Conservation (phyloP, 176 grass and related monocot species). For the Eleusine indica region DNA sequence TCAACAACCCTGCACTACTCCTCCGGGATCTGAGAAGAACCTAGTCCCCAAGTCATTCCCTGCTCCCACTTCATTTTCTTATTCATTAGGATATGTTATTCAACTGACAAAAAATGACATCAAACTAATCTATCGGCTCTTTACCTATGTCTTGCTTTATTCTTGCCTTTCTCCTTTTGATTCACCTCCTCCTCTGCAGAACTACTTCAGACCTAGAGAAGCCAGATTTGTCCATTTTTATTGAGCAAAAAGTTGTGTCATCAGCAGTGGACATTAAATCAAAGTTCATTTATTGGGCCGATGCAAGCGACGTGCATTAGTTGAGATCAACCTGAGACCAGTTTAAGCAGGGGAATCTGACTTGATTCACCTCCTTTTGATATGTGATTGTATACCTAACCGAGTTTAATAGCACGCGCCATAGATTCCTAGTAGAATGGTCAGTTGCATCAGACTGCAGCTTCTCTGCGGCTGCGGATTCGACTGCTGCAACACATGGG, state of each 20-base stretch:
- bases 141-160: background rate
- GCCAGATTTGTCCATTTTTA: background rate
- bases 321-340: background rate
- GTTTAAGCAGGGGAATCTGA: slow-evolving; percentile 24
- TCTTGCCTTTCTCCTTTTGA: background rate
- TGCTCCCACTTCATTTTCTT: slow-evolving; percentile 21
- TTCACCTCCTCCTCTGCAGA: background rate
- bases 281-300: background rate
- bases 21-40: slow-evolving; percentile 49
- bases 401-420: slow-evolving; percentile 8
- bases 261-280: background rate
- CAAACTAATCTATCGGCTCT: slow-evolving; percentile 19
- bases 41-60: slow-evolving; percentile 33
- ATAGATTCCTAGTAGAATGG: background rate
- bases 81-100: slow-evolving; percentile 37
- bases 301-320: background rate
- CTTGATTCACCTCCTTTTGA: slow-evolving; percentile 11
- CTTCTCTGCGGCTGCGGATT: slow-evolving; percentile 32
- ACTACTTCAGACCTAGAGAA: background rate
- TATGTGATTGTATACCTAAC: slow-evolving; percentile 18
- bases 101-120: background rate
- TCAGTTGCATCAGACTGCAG: slow-evolving; percentile 1
- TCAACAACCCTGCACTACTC: slow-evolving; percentile 27
- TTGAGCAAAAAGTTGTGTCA: no score
- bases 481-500: slow-evolving; percentile 52